Evolutionary conservation across 306 rosid species (phyloP).

Genomic region (Castanospermum australe): DNA sequence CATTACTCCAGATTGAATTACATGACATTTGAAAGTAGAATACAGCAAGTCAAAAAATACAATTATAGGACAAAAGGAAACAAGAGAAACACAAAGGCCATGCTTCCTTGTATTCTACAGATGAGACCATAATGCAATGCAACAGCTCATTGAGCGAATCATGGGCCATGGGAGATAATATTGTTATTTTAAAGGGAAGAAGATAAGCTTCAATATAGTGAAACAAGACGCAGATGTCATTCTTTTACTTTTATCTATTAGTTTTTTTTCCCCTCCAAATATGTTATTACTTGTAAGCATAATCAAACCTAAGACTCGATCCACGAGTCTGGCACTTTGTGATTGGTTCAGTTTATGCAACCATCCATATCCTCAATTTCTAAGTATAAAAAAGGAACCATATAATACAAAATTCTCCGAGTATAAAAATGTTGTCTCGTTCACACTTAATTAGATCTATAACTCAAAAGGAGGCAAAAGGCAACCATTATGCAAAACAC

Average conservation of each 20-base stretch:
- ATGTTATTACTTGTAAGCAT: not conserved
- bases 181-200: constrained; percentile 15
- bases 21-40: not conserved
- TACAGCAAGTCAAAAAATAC: not conserved
- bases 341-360: not conserved
- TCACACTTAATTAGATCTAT: not conserved
- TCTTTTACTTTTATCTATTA: not conserved
- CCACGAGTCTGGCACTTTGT: constrained; percentile 28
- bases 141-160: constrained; percentile 7
- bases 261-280: not conserved
- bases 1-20: too few relatives aligned
- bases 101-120: constrained; percentile 18
- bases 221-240: constrained; percentile 21
- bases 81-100: not conserved
- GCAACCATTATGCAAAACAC: too few relatives aligned
- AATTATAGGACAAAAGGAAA: not conserved
- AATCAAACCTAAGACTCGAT: not conserved
- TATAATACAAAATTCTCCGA: not conserved
- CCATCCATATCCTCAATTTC: constrained; percentile 18
- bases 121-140: constrained; percentile 24
- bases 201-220: constrained; percentile 26
- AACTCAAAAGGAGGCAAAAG: not conserved
- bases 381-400: not conserved
- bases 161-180: constrained; percentile 4
- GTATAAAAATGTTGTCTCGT: not conserved